These are phyloP conservation scores for Clavulina sp. DNA, from an alignment of 768 basidiomycete species.

Conservation along the genomic window DNA sequence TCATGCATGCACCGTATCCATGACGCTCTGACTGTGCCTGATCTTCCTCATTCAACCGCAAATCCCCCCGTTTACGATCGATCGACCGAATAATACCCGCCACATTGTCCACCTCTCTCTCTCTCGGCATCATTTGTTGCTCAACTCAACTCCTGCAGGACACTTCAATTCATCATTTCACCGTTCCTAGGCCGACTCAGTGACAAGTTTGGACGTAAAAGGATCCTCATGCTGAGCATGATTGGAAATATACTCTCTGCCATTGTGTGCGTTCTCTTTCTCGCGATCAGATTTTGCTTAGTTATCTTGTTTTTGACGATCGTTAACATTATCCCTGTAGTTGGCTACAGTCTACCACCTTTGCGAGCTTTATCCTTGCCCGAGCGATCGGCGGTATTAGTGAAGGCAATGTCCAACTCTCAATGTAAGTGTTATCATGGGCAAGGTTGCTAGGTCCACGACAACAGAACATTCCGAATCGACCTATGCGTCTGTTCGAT, in stretches of 20 bases:
- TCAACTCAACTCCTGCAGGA: too few species aligned
- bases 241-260: slow-evolving; percentile 88
- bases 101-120: too few species aligned
- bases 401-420: slow-evolving; percentile 94
- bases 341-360: slow-evolving; percentile 81
- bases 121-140: too few species aligned
- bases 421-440: slow-evolving; percentile 76
- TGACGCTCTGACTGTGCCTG: neutral
- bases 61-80: neutral
- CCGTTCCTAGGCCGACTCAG: slow-evolving; percentile 70
- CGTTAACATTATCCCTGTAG: slow-evolving; percentile 21
- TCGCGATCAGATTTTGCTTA: slow-evolving; percentile 2
- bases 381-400: slow-evolving; percentile 83
- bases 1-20: slow-evolving; percentile 5
- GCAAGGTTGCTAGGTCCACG: neutral
- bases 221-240: slow-evolving; percentile 72
- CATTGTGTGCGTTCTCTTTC: slow-evolving; percentile 31
- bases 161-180: slow-evolving; percentile 68
- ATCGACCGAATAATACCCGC: too few species aligned
- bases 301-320: neutral
- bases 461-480: too few species aligned
- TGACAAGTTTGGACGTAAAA: slow-evolving; percentile 80
- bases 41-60: too few species aligned
- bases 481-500: too few species aligned
- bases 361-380: slow-evolving; percentile 78